phyloP scores from a whole-genome alignment of 768 basidiomycete genomes.

The Cystofilobasidium ferigula region DNA sequence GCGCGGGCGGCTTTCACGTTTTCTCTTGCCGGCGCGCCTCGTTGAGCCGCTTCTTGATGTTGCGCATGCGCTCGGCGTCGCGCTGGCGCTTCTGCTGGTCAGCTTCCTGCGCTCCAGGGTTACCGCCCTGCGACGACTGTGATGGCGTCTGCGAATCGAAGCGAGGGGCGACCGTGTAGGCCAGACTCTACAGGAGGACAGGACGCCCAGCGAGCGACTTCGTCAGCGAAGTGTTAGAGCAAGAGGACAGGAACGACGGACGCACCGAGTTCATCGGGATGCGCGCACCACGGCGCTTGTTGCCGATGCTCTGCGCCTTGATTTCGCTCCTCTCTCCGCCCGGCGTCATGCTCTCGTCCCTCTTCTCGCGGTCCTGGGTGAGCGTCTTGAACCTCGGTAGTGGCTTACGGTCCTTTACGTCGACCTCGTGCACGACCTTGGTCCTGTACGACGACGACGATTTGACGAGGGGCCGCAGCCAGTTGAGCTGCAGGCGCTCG shows the following conservation, averaged over 20 bases:
- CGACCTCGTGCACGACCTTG: slow-evolving; percentile 48
- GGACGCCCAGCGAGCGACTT: no score
- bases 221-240: no score
- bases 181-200: slow-evolving; percentile 5
- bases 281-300: slow-evolving; percentile 21
- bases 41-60: slow-evolving; percentile 29
- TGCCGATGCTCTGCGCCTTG: slow-evolving; percentile 17
- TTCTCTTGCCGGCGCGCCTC: slow-evolving; percentile 24
- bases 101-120: not conserved
- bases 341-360: slow-evolving; percentile 42
- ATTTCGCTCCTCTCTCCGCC: slow-evolving; percentile 12
- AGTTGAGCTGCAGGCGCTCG: slow-evolving; percentile 66
- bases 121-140: slow-evolving; percentile 6
- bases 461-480: slow-evolving; percentile 88
- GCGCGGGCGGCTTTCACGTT: slow-evolving; percentile 7
- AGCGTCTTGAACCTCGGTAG: slow-evolving; percentile 57
- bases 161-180: slow-evolving; percentile 21
- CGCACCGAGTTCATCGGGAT: slow-evolving; percentile 19
- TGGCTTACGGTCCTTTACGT: slow-evolving; percentile 46
- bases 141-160: slow-evolving; percentile 8
- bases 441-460: slow-evolving; percentile 60
- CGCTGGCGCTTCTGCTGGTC: slow-evolving; percentile 20
- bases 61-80: slow-evolving; percentile 29
- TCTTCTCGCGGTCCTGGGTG: slow-evolving; percentile 48
- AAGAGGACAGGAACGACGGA: not conserved